A percentile compares a stretch with the other conserved stretches of the same genome.
Evolutionary conservation across 73 alveolate species (phyloP).

Genomic region (Paramecium tetraurelia): DNA sequence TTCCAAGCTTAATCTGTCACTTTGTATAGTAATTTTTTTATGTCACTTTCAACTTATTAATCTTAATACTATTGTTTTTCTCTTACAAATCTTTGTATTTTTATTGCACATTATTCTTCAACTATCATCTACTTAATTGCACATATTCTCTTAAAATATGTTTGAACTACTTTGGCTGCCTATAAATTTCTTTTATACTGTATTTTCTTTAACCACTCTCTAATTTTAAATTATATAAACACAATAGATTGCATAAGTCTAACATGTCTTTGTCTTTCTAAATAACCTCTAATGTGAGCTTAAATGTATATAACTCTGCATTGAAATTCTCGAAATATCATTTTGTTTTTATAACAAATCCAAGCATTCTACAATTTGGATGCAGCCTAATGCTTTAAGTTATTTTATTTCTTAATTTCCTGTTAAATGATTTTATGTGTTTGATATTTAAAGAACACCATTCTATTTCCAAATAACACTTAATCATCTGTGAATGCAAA

Average conservation of each 20-base stretch:
- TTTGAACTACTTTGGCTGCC: background rate
- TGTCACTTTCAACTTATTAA: background rate
- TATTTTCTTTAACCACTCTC: background rate
- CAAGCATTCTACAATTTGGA: background rate
- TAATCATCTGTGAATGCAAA: background rate
- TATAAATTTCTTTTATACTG: background rate
- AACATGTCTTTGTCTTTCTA: background rate
- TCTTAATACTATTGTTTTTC: background rate
- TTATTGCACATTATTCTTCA: background rate
- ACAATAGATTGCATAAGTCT: background rate
- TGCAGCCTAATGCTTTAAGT: background rate
- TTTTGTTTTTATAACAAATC: background rate
- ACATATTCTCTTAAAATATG: background rate
- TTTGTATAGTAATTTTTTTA: background rate
- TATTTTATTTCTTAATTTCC: background rate
- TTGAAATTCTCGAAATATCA: background rate
- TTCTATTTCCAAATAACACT: conserved; percentile 43
- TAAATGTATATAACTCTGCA: background rate
- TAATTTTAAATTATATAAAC: background rate
- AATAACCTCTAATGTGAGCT: conserved; percentile 26
- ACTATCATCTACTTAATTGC: conserved; percentile 19
- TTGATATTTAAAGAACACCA: conserved; percentile 24
- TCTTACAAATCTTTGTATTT: background rate
- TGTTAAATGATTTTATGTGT: background rate
- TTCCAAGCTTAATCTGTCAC: background rate